These are phyloP conservation scores for Penicillium salamii DNA, from an alignment of 495 filamentous ascomycete genomes.

Conservation along the genomic window DNA sequence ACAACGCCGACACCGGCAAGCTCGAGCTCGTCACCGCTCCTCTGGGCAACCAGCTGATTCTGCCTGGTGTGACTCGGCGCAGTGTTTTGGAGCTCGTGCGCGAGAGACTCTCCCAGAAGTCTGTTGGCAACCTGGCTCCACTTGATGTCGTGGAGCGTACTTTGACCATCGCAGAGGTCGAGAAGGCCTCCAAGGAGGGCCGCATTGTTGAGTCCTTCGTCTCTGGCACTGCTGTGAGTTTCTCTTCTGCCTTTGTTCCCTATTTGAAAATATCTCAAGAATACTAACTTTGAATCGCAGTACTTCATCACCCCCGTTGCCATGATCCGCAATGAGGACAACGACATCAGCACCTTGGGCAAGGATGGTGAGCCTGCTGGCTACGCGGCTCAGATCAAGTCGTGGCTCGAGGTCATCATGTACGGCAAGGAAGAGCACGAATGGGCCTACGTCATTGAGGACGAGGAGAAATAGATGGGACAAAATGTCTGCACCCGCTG, in stretches of 20 bases:
- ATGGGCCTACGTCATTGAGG: conserved; percentile 74
- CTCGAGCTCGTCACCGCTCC: conserved; percentile 79
- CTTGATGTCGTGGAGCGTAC: conserved; percentile 74
- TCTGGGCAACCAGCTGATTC: conserved; percentile 74
- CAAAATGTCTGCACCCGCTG: neutral
- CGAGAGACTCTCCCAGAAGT: conserved; percentile 47
- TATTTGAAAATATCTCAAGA: neutral
- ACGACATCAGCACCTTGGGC: conserved; percentile 65
- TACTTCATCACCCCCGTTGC: conserved; percentile 79
- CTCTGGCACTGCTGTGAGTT: conserved; percentile 77
- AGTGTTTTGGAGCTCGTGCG: conserved; percentile 73
- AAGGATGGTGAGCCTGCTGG: conserved; percentile 56
- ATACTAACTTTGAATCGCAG: conserved; percentile 31
- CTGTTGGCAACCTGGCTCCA: conserved; percentile 45
- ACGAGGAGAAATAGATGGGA: conserved; percentile 41
- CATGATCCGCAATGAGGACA: conserved; percentile 67
- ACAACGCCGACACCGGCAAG: conserved; percentile 58
- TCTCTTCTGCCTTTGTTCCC: neutral
- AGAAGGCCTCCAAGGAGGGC: conserved; percentile 69
- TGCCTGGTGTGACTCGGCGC: conserved; percentile 79
- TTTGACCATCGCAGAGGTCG: conserved; percentile 77
- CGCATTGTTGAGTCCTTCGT: conserved; percentile 82
- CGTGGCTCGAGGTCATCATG: conserved; percentile 81
- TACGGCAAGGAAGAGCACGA: conserved; percentile 76
- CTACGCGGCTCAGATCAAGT: conserved; percentile 70